phyloP scores from a whole-genome alignment of 352 stramenopile genomes.

The Pythium volutum region DNA sequence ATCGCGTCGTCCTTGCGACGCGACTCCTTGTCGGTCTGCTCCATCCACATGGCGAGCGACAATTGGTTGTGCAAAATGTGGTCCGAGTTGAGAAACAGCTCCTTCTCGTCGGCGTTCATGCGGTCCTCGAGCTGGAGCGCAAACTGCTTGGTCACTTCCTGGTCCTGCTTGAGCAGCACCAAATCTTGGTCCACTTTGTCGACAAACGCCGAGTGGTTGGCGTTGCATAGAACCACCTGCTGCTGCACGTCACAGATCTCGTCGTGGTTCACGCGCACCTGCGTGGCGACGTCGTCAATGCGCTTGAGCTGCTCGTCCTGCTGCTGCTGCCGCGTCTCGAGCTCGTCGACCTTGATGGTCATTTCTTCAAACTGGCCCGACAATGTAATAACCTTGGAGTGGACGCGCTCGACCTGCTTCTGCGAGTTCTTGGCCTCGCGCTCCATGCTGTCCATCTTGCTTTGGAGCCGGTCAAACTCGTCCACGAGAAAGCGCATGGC shows the following conservation, averaged over 20 bases:
- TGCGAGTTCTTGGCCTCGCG: conserved; percentile 68
- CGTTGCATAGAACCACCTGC: conserved; percentile 42
- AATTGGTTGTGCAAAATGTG: conserved; percentile 78
- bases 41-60: conserved; percentile 80
- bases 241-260: conserved; percentile 46
- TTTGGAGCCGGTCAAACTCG: conserved; percentile 76
- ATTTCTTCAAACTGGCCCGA: conserved; percentile 72
- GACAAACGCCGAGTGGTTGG: conserved; percentile 48
- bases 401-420: conserved; percentile 76
- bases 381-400: conserved; percentile 73
- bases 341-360: conserved; percentile 56
- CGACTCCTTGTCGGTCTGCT: conserved; percentile 67
- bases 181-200: conserved; percentile 52
- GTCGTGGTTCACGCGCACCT: conserved; percentile 47
- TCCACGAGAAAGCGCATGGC: conserved; percentile 83
- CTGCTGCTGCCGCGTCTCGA: conserved; percentile 55
- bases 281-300: conserved; percentile 61
- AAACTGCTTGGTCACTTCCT: conserved; percentile 79
- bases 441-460: conserved; percentile 78
- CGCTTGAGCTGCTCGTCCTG: conserved; percentile 66
- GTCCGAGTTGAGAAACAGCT: conserved; percentile 76
- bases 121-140: conserved; percentile 82
- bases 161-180: conserved; percentile 46
- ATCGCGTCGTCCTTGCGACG: conserved; percentile 68
- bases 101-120: conserved; percentile 80